Evolutionary conservation across 2,329 filamentous ascomycete species (phyloP).

Genomic region (Alternaria sp.): DNA sequence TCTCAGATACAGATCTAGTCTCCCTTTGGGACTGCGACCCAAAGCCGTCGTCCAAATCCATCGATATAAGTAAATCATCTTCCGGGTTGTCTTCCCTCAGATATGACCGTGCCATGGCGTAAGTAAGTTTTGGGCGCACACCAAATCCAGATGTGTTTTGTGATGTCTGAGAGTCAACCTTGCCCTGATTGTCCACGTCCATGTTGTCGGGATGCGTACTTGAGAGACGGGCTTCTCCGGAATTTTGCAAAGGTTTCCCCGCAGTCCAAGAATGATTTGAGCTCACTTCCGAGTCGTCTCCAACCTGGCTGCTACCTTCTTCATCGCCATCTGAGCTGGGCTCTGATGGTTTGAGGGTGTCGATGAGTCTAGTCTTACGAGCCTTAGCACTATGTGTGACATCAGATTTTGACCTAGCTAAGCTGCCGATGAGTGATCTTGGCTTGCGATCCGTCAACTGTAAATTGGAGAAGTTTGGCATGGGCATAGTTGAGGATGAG

Average conservation of each 20-base stretch:
- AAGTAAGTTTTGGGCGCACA: slow-evolving; percentile 61
- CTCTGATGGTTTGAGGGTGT: slow-evolving; percentile 39
- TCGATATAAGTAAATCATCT: slow-evolving; percentile 47
- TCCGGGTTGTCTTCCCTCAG: slow-evolving; percentile 62
- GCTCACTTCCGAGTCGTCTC: slow-evolving; percentile 15
- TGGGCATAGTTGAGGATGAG: slow-evolving; percentile 36
- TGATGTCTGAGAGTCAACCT: slow-evolving; percentile 39
- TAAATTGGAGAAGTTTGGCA: slow-evolving; percentile 43
- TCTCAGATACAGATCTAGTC: slow-evolving; percentile 48
- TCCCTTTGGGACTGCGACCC: slow-evolving; percentile 26
- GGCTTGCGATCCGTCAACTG: slow-evolving; percentile 40
- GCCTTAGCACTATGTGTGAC: slow-evolving; percentile 34
- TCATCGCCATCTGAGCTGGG: slow-evolving; percentile 36
- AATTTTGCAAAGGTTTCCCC: background rate
- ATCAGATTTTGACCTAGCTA: slow-evolving; percentile 46
- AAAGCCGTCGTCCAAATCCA: slow-evolving; percentile 41
- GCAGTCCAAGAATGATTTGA: background rate
- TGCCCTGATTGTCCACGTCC: slow-evolving; percentile 28
- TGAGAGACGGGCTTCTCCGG: background rate
- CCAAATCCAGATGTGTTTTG: slow-evolving; percentile 28
- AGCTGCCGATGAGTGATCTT: slow-evolving; percentile 25
- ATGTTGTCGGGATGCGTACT: slow-evolving; percentile 20
- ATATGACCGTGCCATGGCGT: slow-evolving; percentile 67
- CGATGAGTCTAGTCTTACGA: slow-evolving; percentile 42
- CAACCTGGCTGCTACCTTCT: slow-evolving; percentile 35